Conservation (phyloP, 2,329 filamentous ascomycete species). For the Paecilomyces dactylethromorphus region DNA sequence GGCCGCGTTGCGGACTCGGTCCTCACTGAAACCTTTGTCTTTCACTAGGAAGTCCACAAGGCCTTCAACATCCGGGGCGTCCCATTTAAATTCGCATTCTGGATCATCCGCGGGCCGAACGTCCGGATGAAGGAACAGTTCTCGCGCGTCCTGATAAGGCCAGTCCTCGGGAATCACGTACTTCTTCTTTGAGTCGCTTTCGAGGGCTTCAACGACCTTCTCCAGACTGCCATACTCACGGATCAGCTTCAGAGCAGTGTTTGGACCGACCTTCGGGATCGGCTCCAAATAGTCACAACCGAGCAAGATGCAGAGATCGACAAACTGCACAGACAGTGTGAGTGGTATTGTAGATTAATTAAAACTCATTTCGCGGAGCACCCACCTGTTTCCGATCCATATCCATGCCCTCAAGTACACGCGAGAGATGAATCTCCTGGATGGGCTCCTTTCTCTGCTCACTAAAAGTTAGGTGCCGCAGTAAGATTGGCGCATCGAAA, state of each 20-base stretch:
- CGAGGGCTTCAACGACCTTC: constrained; percentile 72
- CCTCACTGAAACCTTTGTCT: constrained; percentile 96
- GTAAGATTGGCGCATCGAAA: constrained; percentile 83
- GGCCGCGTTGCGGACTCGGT: constrained; percentile 75
- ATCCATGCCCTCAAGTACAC: constrained; percentile 74
- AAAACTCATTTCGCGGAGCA: constrained; percentile 3
- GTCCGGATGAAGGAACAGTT: constrained; percentile 86
- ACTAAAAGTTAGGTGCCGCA: constrained; percentile 91
- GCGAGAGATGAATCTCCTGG: constrained; percentile 84
- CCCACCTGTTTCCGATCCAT: constrained; percentile 82
- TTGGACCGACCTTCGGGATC: constrained; percentile 87
- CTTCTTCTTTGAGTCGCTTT: constrained; percentile 70
- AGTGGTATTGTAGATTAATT: constrained; percentile 1
- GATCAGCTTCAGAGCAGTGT: constrained; percentile 87
- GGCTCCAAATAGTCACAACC: constrained; percentile 98
- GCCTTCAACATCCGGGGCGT: constrained; percentile 82
- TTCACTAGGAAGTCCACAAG: constrained; percentile 83
- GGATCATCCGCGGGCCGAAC: constrained; percentile 76
- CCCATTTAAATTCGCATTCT: constrained; percentile 97
- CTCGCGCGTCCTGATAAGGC: constrained; percentile 86
- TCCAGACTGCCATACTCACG: constrained; percentile 86
- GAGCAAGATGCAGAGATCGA: constrained; percentile 94
- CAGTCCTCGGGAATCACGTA: constrained; percentile 90
- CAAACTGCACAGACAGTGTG: constrained; percentile 56
- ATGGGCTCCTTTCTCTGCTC: constrained; percentile 98